Evolutionary conservation across 2,329 filamentous ascomycete genomes (phyloP), one percentile per base, ranked within the genome.

Genomic region (Stagonosporopsis vannaccii): DNA sequence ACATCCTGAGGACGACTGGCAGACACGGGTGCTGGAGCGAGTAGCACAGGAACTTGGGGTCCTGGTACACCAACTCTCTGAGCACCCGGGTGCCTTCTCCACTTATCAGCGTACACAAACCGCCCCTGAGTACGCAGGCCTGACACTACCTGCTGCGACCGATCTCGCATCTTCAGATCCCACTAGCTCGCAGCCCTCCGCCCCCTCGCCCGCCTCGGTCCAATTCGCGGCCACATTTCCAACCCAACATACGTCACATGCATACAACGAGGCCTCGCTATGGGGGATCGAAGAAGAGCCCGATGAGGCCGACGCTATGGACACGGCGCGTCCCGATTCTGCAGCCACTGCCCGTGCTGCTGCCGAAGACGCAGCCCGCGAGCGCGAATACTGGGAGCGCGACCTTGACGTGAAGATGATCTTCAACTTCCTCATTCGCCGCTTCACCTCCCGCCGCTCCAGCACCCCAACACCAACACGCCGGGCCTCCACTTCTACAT

Each of bases 321-420:
- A 85, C 82, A 71, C 77, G 78, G 70, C 81, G 59, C 65, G 65
- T 56, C 57, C 60, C 36, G 62, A 50, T 28, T 62, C 52, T 28
- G 48, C 33, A 19, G 48, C 59, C 39, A 42, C 52, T 39, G 63
- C 58, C 23, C 67, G 63, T 37, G 63, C 41, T 9, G 51, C 62
- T 23, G 54, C 71, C 62, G 69, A 75, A 36, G 66, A 76, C 36
- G 40, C 78, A 15, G 73, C 77, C 8, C 76, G 76, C 8, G 85
- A 87, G 56, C 80, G 80, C 20, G 90, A 95, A 32, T 95, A 97
- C 71, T 99, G 95, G 95, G 93, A 98, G 77, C 88, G 89, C 58
- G 91, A 97, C 50, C 84, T 98, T 5, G 93, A 98, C 69, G 86
- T 97, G 62, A 90, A 90, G 71, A 90, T 97, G 74, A 90, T 98